Evolutionary conservation across 495 filamentous ascomycete genomes (phyloP).

Genomic region (Penicillium canariense): DNA sequence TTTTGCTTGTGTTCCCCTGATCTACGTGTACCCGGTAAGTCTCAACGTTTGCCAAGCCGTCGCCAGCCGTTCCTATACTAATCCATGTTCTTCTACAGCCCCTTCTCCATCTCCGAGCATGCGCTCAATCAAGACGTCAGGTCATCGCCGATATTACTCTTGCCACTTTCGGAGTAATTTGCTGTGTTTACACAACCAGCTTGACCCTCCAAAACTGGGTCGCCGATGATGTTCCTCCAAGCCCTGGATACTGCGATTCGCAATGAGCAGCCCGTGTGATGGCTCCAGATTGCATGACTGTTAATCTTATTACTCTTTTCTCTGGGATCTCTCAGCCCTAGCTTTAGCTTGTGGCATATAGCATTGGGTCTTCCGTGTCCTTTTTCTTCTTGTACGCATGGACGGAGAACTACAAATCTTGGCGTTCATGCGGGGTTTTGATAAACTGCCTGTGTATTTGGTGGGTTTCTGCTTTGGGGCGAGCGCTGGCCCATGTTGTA

Average conservation of each 20-base stretch:
- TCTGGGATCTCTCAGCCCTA: conserved; percentile 10
- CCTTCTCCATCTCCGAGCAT: conserved; percentile 79
- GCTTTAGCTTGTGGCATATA: conserved; percentile 21
- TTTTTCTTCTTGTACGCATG: conserved; percentile 11
- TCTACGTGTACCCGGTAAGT: conserved; percentile 95
- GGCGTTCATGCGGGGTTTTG: conserved; percentile 9
- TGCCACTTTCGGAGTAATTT: conserved; percentile 74
- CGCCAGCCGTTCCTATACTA: neutral
- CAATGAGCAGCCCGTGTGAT: conserved; percentile 15
- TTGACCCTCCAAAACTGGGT: conserved; percentile 86
- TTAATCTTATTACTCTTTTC: conserved; percentile 4
- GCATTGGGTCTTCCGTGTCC: conserved; percentile 4
- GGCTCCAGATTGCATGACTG: neutral
- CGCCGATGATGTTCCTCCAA: conserved; percentile 32
- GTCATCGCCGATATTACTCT: conserved; percentile 69
- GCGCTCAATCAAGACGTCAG: conserved; percentile 62
- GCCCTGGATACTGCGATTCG: conserved; percentile 61
- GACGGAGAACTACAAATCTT: conserved; percentile 1
- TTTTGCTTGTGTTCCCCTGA: conserved; percentile 95
- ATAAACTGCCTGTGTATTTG: conserved; percentile 6
- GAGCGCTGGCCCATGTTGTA: conserved; percentile 11
- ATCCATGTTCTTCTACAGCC: conserved; percentile 53
- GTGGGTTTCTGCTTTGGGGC: conserved; percentile 3
- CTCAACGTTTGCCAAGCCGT: conserved; percentile 5
- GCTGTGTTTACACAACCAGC: conserved; percentile 86